These are phyloP conservation scores for Fusarium odoratissimum DNA, from an alignment of 2,329 filamentous ascomycete genomes.

Conservation along the genomic window DNA sequence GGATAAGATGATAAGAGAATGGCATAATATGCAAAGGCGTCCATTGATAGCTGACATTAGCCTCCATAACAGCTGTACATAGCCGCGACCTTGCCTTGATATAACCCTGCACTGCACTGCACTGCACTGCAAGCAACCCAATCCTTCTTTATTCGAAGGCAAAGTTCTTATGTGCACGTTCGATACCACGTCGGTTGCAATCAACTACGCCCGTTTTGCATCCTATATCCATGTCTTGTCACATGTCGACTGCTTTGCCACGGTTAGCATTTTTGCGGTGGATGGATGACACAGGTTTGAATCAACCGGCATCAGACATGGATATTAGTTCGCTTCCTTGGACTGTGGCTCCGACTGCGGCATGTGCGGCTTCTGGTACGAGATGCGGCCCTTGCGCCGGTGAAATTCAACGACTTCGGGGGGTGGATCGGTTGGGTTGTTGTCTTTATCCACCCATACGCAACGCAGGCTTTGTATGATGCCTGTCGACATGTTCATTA, in stretches of 20 bases:
- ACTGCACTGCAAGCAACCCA: not conserved
- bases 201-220: not conserved
- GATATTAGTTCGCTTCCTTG: not conserved
- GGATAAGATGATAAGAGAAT: not conserved
- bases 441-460: not conserved
- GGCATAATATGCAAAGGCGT: not conserved
- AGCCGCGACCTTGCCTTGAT: not conserved
- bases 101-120: not conserved
- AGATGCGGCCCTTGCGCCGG: not conserved
- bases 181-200: not conserved
- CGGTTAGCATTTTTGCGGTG: not conserved
- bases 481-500: conserved; percentile 6
- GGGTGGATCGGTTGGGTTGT: not conserved
- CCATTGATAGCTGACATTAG: not conserved
- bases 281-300: not conserved
- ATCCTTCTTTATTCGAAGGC: not conserved
- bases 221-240: not conserved
- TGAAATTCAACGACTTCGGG: not conserved
- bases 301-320: not conserved
- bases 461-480: not conserved
- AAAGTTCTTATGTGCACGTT: not conserved
- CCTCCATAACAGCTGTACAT: not conserved
- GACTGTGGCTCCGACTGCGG: not conserved
- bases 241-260: not conserved
- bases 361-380: not conserved